Evolutionary conservation across 352 stramenopile genomes (phyloP), one percentile per base, ranked within the genome.

Genomic region (Phytopythium oedochilum): DNA sequence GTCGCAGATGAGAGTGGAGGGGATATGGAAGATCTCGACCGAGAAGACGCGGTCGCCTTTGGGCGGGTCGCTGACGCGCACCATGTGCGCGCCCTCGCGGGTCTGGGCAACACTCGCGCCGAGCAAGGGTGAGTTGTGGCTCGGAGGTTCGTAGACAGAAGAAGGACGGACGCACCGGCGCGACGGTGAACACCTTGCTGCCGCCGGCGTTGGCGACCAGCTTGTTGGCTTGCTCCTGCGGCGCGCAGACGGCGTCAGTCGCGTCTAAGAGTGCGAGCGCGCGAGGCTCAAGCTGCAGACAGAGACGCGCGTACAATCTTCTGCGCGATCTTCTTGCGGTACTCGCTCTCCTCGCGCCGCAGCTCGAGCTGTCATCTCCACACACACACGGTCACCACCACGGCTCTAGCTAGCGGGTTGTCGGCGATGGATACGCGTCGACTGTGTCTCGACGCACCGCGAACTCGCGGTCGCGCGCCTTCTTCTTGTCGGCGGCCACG

Each of bases 21-120:
- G 73, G 79, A 89, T 89, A 89, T 89, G 65, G 48, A 89, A 89
- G 45, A 76, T 80, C 57, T 88, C 79, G 46, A 89, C 75, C 14
- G 75, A 84, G 31, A 89, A 73, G 45, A 81, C 59, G 5, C 79
- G 79, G 34, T 85, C 74, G 50, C 52, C 69, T 12, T 26, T 42
- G 7, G 55, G 36, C 2, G 73, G 63, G 39, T 89, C 78, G 0
- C 63, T 45, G 10, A 91, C 63, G 48, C 73, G 71, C 57, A 91
- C 67, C 78, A 88, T 86, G 55, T 87, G 80, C n/a, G 74, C 60
- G 14, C 78, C 75, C 53, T 89, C 73, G 28, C 80, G 75, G 53
- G 86, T 78, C 80, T 91, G 26, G 7, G 50, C 28, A 20, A 49
- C 22, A 11, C 58, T 15, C n/a, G 5, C 31, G 44, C 25, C 42